Conservation (phyloP, 2,329 filamentous ascomycete species). For the Monosporascus sp. region DNA sequence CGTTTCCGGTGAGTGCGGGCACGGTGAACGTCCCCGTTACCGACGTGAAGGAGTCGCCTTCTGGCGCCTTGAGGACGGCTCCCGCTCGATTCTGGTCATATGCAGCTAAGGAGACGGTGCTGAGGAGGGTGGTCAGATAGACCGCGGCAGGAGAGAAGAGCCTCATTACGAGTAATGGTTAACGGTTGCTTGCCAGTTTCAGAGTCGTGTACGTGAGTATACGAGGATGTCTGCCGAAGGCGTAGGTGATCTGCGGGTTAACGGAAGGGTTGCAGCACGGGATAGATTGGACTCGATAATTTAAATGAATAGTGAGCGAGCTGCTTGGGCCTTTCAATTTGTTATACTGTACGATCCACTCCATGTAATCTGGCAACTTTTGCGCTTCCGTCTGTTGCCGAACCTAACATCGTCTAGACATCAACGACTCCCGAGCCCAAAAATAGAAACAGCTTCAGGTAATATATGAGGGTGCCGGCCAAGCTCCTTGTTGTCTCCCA, state of each 20-base stretch:
- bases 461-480: background rate
- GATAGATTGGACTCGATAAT: background rate
- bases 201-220: background rate
- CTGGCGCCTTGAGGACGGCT: constrained; percentile 9
- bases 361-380: background rate
- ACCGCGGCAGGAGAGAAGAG: background rate
- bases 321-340: background rate
- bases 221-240: background rate
- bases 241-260: background rate
- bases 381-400: background rate
- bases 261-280: background rate
- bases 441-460: no score
- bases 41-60: constrained; percentile 7
- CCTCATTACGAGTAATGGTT: constrained; percentile 1
- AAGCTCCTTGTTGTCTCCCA: background rate
- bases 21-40: constrained; percentile 9
- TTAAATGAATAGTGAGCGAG: background rate
- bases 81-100: constrained; percentile 12
- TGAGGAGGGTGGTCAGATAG: background rate
- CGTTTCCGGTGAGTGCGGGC: constrained; percentile 4
- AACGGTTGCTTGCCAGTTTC: background rate
- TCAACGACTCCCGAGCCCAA: no score
- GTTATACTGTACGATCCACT: background rate
- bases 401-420: no score
- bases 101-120: constrained; percentile 3